Conservation (phyloP, 2,329 filamentous ascomycete genomes). For the Aspergillus sp. region DNA sequence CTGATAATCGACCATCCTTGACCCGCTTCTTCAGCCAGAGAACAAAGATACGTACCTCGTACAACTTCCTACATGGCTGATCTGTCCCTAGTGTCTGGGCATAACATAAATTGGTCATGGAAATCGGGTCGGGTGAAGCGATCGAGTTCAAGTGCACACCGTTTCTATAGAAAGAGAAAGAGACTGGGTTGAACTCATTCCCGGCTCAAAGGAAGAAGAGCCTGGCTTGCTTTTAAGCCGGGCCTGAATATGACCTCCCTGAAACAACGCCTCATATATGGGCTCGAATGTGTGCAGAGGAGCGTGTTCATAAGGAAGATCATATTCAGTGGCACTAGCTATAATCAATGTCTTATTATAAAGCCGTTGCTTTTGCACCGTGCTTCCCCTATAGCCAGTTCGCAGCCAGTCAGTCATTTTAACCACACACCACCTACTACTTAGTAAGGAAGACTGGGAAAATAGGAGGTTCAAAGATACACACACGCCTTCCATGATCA, state of each 20-base stretch:
- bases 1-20: constrained; percentile 2
- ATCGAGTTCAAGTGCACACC: neutral
- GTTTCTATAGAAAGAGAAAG: neutral
- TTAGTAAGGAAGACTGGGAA: neutral
- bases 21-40: neutral
- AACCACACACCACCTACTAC: too few relatives aligned
- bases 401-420: too few relatives aligned
- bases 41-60: too few relatives aligned
- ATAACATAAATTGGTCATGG: too few relatives aligned
- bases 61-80: too few relatives aligned
- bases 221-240: neutral
- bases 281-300: neutral
- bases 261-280: neutral
- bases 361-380: too few relatives aligned
- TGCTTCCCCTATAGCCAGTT: too few relatives aligned
- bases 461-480: constrained; percentile 7
- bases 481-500: neutral
- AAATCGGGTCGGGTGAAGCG: too few relatives aligned
- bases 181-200: neutral
- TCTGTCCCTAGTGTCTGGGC: too few relatives aligned
- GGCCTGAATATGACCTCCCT: neutral
- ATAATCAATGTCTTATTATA: too few relatives aligned
- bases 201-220: neutral
- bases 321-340: neutral
- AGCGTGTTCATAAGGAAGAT: too few relatives aligned